These are phyloP conservation scores for Ophiorrhiza pumila DNA, from an alignment of 257 asterid species.

Conservation along the genomic window DNA sequence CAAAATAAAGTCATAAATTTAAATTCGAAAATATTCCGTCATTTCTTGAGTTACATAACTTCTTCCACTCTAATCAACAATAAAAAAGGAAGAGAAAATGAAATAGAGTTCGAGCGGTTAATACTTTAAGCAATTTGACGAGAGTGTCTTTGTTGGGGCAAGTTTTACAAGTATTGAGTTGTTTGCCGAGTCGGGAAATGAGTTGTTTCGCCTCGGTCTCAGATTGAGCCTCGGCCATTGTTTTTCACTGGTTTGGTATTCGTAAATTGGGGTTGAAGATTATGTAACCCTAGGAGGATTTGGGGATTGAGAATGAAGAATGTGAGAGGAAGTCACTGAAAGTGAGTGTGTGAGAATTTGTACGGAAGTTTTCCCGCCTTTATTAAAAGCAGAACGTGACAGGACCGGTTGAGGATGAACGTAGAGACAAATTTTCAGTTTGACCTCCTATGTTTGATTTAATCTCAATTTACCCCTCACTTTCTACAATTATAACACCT, in stretches of 20 bases:
- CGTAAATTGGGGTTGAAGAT: not conserved
- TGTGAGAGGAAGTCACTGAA: not conserved
- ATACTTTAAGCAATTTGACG: constrained; percentile 62
- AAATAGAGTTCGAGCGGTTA: not conserved
- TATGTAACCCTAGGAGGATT: constrained; percentile 20
- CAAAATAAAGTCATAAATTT: not conserved
- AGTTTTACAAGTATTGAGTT: constrained; percentile 38
- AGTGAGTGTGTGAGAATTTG: constrained; percentile 7
- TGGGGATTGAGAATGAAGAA: not conserved
- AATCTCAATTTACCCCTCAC: too few species aligned
- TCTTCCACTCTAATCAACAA: not conserved
- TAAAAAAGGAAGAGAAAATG: not conserved
- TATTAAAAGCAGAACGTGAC: constrained; percentile 13
- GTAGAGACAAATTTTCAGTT: too few species aligned
- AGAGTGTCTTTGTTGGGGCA: constrained; percentile 60
- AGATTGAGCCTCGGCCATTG: constrained; percentile 50
- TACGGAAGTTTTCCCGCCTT: constrained; percentile 45
- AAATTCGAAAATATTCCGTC: not conserved
- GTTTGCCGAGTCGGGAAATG: constrained; percentile 44
- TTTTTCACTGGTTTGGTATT: not conserved
- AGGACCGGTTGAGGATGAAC: too few species aligned
- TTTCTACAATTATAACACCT: too few species aligned
- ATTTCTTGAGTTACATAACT: not conserved
- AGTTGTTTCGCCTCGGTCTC: constrained; percentile 36
- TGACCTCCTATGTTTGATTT: too few species aligned